Percentiles rank a stretch among this genome's conserved stretches.
phyloP scores from a whole-genome alignment of 1,284 basidiomycete species.

The Cerioporus squamosus region DNA sequence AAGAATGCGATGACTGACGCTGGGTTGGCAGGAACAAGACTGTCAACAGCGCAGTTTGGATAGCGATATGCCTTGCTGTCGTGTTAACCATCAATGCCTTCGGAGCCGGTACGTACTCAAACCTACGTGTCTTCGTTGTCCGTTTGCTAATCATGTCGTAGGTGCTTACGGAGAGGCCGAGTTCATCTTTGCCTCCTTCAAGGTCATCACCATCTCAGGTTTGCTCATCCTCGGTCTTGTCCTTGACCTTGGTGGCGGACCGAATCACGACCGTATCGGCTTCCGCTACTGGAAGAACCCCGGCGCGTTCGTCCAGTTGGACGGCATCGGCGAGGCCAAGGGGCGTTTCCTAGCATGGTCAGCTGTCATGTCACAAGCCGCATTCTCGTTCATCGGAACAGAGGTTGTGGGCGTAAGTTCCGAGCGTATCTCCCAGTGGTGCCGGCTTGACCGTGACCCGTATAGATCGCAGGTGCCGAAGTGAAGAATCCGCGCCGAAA shows the following conservation, averaged over 20 bases:
- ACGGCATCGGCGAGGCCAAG: slow-evolving; percentile 56
- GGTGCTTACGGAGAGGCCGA: slow-evolving; percentile 75
- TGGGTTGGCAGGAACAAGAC: slow-evolving; percentile 32
- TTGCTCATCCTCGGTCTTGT: slow-evolving; percentile 62
- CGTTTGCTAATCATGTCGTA: slow-evolving; percentile 21
- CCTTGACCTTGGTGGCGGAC: slow-evolving; percentile 74
- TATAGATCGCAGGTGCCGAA: slow-evolving; percentile 36
- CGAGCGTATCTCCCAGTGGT: background rate
- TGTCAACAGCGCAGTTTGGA: slow-evolving; percentile 76
- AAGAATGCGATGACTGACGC: background rate
- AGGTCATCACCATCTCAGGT: slow-evolving; percentile 75
- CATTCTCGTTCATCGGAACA: slow-evolving; percentile 84
- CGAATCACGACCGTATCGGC: slow-evolving; percentile 44
- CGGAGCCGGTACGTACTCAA: slow-evolving; percentile 58
- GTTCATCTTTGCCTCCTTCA: slow-evolving; percentile 79
- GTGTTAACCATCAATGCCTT: slow-evolving; percentile 78
- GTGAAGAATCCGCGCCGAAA: slow-evolving; percentile 37
- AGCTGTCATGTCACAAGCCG: slow-evolving; percentile 75
- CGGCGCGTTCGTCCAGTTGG: slow-evolving; percentile 69
- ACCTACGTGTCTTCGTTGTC: too few species aligned
- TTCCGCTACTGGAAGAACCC: slow-evolving; percentile 59
- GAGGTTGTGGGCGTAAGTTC: slow-evolving; percentile 81
- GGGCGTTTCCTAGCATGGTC: slow-evolving; percentile 73
- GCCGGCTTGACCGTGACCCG: background rate
- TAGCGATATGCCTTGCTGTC: slow-evolving; percentile 73